Evolutionary conservation across 768 basidiomycete species (phyloP).

Genomic region (Sarcodon aspratus): DNA sequence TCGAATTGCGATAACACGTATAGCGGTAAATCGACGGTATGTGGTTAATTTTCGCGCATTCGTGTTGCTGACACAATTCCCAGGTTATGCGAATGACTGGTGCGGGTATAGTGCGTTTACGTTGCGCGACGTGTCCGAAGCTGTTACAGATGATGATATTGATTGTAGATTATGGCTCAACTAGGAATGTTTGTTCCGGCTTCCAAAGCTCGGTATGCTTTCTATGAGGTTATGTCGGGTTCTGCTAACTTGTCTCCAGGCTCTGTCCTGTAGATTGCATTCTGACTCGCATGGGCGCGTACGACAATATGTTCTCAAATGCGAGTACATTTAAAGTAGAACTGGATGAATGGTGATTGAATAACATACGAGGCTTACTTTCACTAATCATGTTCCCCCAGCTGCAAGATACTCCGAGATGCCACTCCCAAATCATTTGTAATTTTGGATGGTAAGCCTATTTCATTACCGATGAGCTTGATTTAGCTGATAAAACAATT

Average conservation of each 20-base stretch:
- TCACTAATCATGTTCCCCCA: constrained; percentile 16
- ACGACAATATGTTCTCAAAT: constrained; percentile 93
- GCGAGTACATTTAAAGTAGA: constrained; percentile 98
- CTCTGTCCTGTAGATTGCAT: constrained; percentile 87
- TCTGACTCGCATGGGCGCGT: constrained; percentile 96
- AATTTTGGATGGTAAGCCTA: constrained; percentile 75
- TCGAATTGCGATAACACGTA: constrained; percentile 5
- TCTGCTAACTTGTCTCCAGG: constrained; percentile 23
- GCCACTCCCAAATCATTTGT: constrained; percentile 92
- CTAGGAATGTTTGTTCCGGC: constrained; percentile 96
- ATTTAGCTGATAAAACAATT: not conserved
- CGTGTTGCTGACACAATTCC: not conserved
- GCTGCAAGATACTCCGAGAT: constrained; percentile 87
- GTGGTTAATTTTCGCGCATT: constrained; percentile 2
- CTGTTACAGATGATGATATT: not conserved
- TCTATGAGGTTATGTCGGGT: not conserved
- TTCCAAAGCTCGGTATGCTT: constrained; percentile 51
- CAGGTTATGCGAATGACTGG: constrained; percentile 94
- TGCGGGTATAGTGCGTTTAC: constrained; percentile 62
- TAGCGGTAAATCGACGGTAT: constrained; percentile 73
- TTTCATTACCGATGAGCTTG: not conserved
- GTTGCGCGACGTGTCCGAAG: not conserved
- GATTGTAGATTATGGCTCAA: constrained; percentile 74
- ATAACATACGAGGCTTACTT: not conserved
- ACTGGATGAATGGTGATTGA: constrained; percentile 83